Conservation (phyloP, 768 basidiomycete species). For the Russula brevipes region DNA sequence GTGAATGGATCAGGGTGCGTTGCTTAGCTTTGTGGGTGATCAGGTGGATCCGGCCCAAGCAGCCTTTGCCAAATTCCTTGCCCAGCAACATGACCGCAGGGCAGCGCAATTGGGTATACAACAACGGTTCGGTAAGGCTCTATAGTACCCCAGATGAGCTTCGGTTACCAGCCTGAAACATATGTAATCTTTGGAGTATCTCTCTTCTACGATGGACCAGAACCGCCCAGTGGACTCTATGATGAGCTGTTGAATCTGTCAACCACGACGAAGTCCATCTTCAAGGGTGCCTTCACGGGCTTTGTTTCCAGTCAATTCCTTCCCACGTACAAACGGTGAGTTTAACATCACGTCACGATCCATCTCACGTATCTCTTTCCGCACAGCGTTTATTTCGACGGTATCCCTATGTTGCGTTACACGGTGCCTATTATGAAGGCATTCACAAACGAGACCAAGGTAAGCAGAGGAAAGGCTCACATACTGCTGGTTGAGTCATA, state of each 20-base stretch:
- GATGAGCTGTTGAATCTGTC: slow-evolving; percentile 8
- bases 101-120: slow-evolving; percentile 1
- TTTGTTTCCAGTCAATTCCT: not conserved
- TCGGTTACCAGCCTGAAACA: too few species aligned
- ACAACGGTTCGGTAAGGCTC: not conserved
- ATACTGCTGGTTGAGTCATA: not conserved
- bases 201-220: slow-evolving; percentile 13
- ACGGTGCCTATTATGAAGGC: slow-evolving; percentile 5
- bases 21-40: slow-evolving; percentile 2
- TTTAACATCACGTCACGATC: too few species aligned
- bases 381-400: not conserved
- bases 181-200: not conserved
- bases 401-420: not conserved
- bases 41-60: not conserved
- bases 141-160: not conserved
- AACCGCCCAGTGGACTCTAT: slow-evolving; percentile 2
- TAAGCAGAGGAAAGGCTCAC: not conserved
- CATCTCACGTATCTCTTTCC: too few species aligned
- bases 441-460: slow-evolving; percentile 11
- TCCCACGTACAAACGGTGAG: too few species aligned
- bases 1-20: slow-evolving; percentile 3
- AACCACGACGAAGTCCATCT: not conserved
- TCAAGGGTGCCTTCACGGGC: not conserved
- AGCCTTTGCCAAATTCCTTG: not conserved
- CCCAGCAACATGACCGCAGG: slow-evolving; percentile 1